These are phyloP conservation scores for Phialophora macrospora DNA, from an alignment of 2,329 filamentous ascomycete genomes.

Conservation along the genomic window DNA sequence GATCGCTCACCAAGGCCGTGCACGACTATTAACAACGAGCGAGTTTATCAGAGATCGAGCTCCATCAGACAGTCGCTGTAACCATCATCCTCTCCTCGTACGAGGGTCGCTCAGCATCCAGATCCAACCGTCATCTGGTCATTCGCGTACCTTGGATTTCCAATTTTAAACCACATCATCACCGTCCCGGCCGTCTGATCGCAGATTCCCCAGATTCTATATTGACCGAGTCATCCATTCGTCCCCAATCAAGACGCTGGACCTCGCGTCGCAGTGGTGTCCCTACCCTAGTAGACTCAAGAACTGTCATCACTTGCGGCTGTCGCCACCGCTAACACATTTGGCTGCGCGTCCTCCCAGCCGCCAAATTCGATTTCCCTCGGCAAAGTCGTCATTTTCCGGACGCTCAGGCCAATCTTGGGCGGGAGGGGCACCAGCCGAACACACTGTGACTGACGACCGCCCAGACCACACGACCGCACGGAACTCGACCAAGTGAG, in stretches of 20 bases:
- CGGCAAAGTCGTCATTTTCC: slow-evolving; percentile 17
- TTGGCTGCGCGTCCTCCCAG: slow-evolving; percentile 11
- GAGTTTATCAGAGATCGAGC: neutral
- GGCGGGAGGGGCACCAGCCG: slow-evolving; percentile 6
- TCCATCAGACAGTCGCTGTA: neutral
- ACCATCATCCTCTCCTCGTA: neutral
- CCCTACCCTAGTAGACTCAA: neutral
- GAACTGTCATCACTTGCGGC: slow-evolving; percentile 10
- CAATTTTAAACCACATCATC: slow-evolving; percentile 19
- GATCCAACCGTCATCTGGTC: slow-evolving; percentile 13
- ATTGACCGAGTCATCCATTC: slow-evolving; percentile 14
- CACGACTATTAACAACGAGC: neutral
- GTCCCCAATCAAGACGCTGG: slow-evolving; percentile 6
- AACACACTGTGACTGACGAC: neutral
- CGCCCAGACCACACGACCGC: neutral
- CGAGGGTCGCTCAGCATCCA: slow-evolving; percentile 1
- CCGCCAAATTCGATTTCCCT: slow-evolving; percentile 2
- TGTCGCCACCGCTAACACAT: slow-evolving; percentile 19
- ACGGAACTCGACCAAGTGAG: slow-evolving; percentile 7
- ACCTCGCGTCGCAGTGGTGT: neutral
- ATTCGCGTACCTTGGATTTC: slow-evolving; percentile 10
- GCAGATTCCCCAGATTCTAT: slow-evolving; percentile 21
- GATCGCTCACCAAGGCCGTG: neutral
- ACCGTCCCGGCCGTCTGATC: slow-evolving; percentile 14
- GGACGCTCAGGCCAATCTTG: slow-evolving; percentile 12